Conservation (phyloP, 148 eudicot species). For the Dianthus caryophyllus region DNA sequence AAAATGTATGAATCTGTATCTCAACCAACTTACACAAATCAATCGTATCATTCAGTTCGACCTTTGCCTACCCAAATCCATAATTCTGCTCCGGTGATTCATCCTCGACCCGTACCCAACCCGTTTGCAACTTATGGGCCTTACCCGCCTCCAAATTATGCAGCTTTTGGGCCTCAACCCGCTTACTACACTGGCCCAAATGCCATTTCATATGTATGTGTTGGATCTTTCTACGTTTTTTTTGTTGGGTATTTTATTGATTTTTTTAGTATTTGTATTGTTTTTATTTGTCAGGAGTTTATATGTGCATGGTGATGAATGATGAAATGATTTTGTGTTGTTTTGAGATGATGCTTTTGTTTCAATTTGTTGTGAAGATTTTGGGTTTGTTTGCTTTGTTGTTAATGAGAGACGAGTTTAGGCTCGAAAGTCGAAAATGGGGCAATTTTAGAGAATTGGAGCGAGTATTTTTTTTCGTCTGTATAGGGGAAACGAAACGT, state of each 20-base stretch:
- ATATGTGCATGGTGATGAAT: neutral
- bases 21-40: neutral
- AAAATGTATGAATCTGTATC: constrained; percentile 5
- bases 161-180: neutral
- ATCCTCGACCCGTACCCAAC: neutral
- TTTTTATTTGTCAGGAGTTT: neutral
- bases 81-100: neutral
- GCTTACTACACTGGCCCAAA: neutral
- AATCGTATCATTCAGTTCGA: neutral
- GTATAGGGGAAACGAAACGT: neutral
- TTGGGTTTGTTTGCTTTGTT: too few species aligned
- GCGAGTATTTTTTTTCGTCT: too few species aligned
- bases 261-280: neutral
- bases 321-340: too few species aligned
- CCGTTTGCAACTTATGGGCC: neutral
- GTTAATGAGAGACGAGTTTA: too few species aligned
- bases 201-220: neutral
- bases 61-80: neutral
- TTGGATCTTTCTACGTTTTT: too few species aligned
- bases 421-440: too few species aligned
- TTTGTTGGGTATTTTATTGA: too few species aligned
- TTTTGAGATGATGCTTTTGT: too few species aligned
- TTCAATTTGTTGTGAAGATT: too few species aligned
- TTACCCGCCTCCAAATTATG: neutral
- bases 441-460: too few species aligned